A percentile compares a stretch with the other conserved stretches of the same genome.
These are phyloP conservation scores for Podaxis sp. DNA, from an alignment of 768 basidiomycete genomes.

Conservation along the genomic window DNA sequence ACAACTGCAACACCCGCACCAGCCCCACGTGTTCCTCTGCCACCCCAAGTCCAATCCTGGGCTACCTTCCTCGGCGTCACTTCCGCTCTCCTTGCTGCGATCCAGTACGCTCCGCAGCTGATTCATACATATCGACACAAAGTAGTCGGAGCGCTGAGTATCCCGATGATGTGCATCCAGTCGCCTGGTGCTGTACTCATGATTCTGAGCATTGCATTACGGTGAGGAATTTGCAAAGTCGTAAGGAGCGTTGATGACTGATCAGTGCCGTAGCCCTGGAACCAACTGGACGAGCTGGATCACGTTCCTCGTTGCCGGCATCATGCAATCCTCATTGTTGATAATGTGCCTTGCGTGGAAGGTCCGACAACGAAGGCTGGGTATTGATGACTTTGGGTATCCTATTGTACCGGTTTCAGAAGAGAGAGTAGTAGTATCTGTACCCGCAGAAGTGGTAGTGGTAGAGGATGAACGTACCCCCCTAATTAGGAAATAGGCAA, in stretches of 20 bases:
- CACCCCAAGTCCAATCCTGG: slow-evolving; percentile 48
- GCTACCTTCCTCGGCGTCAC: slow-evolving; percentile 86
- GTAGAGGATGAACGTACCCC: slow-evolving; percentile 7
- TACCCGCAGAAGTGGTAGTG: not conserved
- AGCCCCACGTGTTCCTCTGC: slow-evolving; percentile 33
- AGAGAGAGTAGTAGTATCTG: not conserved
- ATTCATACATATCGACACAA: slow-evolving; percentile 72
- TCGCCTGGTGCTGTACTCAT: slow-evolving; percentile 88
- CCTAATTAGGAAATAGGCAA: slow-evolving; percentile 9
- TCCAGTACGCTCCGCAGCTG: slow-evolving; percentile 91
- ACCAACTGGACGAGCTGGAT: slow-evolving; percentile 93
- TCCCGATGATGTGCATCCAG: slow-evolving; percentile 96
- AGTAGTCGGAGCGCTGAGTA: slow-evolving; percentile 89
- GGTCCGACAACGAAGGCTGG: slow-evolving; percentile 66
- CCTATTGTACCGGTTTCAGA: slow-evolving; percentile 28
- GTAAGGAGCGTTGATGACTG: not conserved
- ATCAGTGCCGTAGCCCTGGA: slow-evolving; percentile 49
- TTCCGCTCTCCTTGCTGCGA: slow-evolving; percentile 71
- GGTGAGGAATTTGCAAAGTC: slow-evolving; percentile 33
- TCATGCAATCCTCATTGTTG: slow-evolving; percentile 82
- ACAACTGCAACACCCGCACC: slow-evolving; percentile 35
- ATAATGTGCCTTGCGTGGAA: slow-evolving; percentile 88
- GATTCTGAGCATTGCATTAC: slow-evolving; percentile 76
- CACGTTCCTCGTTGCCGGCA: slow-evolving; percentile 76
- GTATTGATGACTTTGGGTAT: slow-evolving; percentile 88